These are phyloP conservation scores for Clavispora phyllophila DNA, from an alignment of 805 yeast species.

Conservation along the genomic window DNA sequence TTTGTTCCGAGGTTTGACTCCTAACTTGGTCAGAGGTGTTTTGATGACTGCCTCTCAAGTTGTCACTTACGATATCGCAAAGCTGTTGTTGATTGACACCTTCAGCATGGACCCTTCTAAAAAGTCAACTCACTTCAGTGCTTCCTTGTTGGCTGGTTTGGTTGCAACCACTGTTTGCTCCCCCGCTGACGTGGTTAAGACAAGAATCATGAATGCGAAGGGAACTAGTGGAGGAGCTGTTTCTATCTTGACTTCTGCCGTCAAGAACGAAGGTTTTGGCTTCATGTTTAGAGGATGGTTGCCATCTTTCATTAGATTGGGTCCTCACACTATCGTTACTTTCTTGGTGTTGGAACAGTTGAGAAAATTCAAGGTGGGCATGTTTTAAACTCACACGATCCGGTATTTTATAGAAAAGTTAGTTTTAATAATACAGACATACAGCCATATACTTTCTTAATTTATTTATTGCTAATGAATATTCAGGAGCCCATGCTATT, in stretches of 20 bases:
- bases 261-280: constrained; percentile 64
- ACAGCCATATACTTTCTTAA: background rate
- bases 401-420: background rate
- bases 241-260: constrained; percentile 47
- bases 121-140: constrained; percentile 69
- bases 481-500: background rate
- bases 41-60: constrained; percentile 90
- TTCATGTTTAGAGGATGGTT: constrained; percentile 91
- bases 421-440: background rate
- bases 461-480: constrained; percentile 1
- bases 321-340: constrained; percentile 74
- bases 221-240: constrained; percentile 43
- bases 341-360: constrained; percentile 65
- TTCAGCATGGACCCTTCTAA: constrained; percentile 52
- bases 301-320: constrained; percentile 79
- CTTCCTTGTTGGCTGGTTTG: constrained; percentile 76
- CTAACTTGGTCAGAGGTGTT: constrained; percentile 75
- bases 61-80: constrained; percentile 78
- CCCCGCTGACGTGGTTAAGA: constrained; percentile 88
- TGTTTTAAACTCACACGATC: constrained; percentile 43
- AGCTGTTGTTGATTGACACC: constrained; percentile 48
- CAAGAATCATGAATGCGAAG: constrained; percentile 75
- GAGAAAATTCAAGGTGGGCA: constrained; percentile 48
- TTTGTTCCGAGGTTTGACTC: constrained; percentile 68
- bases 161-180: constrained; percentile 91